phyloP scores from a whole-genome alignment of 73 alveolate genomes.

The Paramecium sonneborni region DNA sequence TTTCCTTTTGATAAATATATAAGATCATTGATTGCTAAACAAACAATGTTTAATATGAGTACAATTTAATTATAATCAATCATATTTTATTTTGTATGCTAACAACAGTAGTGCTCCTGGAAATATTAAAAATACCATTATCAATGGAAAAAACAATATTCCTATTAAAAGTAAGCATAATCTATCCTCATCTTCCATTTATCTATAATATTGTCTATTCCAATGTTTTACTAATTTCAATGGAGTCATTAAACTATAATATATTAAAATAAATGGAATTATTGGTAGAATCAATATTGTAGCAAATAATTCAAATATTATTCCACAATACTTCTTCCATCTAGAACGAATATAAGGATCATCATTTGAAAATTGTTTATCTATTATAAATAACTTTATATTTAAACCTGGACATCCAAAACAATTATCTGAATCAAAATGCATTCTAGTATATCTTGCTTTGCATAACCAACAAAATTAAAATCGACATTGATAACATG shows the following conservation, averaged over 20 bases:
- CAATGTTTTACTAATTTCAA: neutral
- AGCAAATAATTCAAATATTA: conserved; percentile 26
- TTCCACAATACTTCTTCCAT: conserved; percentile 57
- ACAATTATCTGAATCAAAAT: conserved; percentile 47
- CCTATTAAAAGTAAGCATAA: neutral
- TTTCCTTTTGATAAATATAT: neutral
- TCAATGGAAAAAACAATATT: neutral
- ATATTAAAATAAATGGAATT: conserved; percentile 1
- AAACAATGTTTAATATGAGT: neutral
- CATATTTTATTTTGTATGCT: conserved; percentile 21
- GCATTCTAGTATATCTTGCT: conserved; percentile 56
- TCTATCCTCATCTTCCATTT: neutral
- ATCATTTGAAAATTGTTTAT: conserved; percentile 27
- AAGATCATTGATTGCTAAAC: neutral
- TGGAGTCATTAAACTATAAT: conserved; percentile 48
- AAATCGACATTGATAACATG: conserved; percentile 43
- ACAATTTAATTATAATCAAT: conserved; percentile 25
- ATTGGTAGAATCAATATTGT: conserved; percentile 2
- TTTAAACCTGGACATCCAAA: conserved; percentile 54
- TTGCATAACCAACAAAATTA: conserved; percentile 48
- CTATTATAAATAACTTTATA: neutral
- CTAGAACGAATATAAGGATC: neutral
- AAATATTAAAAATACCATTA: neutral
- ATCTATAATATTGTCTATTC: neutral
- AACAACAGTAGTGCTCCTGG: conserved; percentile 12